Conservation (phyloP, 305 asterid species). For the Coffea humblotiana region DNA sequence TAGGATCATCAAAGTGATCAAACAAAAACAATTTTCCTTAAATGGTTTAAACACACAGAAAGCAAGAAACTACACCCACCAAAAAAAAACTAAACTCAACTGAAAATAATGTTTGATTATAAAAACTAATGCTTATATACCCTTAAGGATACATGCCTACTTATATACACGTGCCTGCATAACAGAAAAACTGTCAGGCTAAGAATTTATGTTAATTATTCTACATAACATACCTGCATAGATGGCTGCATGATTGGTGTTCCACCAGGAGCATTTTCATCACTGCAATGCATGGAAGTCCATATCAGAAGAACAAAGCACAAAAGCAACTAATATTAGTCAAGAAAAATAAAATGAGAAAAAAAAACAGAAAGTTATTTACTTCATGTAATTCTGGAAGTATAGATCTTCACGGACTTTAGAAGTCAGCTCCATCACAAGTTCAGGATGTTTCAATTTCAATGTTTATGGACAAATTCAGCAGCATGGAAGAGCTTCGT, state of each 20-base stretch:
- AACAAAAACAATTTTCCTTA: too few relatives aligned
- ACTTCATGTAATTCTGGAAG: conserved; percentile 93
- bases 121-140: not conserved
- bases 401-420: conserved; percentile 95
- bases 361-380: conserved; percentile 30
- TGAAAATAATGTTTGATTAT: not conserved
- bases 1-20: not conserved
- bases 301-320: conserved; percentile 5
- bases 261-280: conserved; percentile 96
- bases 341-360: conserved; percentile 6
- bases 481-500: conserved; percentile 98
- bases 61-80: not conserved
- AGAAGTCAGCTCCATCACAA: conserved; percentile 65
- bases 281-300: conserved; percentile 50
- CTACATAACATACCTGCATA: conserved; percentile 50
- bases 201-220: not conserved
- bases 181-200: not conserved
- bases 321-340: conserved; percentile 24
- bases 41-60: not conserved
- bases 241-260: conserved; percentile 90
- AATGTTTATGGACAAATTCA: conserved; percentile 94
- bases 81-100: not conserved
- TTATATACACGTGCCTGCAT: not conserved
- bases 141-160: not conserved
- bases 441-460: conserved; percentile 90